These are phyloP conservation scores for Alternaria panax DNA, from an alignment of 2,329 filamentous ascomycete species.

Conservation along the genomic window DNA sequence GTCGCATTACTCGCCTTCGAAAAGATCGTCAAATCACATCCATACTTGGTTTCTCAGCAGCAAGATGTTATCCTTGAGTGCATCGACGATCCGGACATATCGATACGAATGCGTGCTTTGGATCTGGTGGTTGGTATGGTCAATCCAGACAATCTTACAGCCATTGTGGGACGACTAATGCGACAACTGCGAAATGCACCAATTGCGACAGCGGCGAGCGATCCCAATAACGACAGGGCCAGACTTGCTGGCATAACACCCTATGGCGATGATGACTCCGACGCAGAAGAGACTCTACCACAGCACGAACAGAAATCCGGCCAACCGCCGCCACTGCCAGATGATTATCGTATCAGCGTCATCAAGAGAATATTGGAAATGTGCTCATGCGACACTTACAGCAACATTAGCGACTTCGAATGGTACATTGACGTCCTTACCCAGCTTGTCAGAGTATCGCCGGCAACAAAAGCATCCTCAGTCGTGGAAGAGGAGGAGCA, in stretches of 20 bases:
- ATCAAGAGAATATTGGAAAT: slow-evolving; percentile 85
- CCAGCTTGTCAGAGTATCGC: slow-evolving; percentile 78
- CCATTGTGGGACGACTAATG: slow-evolving; percentile 86
- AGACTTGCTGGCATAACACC: slow-evolving; percentile 54
- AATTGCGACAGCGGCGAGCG: slow-evolving; percentile 58
- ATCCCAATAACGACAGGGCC: slow-evolving; percentile 57
- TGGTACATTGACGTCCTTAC: slow-evolving; percentile 95
- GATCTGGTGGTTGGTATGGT: slow-evolving; percentile 96
- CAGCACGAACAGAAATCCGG: slow-evolving; percentile 58
- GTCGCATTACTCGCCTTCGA: slow-evolving; percentile 95
- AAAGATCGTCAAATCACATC: slow-evolving; percentile 88
- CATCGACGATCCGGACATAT: slow-evolving; percentile 94
- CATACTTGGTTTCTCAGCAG: slow-evolving; percentile 86
- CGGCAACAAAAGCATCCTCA: slow-evolving; percentile 52
- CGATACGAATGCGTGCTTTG: slow-evolving; percentile 89
- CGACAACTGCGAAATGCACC: slow-evolving; percentile 77
- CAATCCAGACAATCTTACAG: slow-evolving; percentile 80
- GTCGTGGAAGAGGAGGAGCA: slow-evolving; percentile 39
- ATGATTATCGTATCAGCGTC: slow-evolving; percentile 85
- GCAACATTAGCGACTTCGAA: slow-evolving; percentile 87
- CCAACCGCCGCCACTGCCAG: slow-evolving; percentile 71
- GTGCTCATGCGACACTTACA: slow-evolving; percentile 89
- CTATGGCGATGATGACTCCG: slow-evolving; percentile 63
- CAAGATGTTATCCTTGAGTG: slow-evolving; percentile 97
- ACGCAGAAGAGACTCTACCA: slow-evolving; percentile 63